Evolutionary conservation across 108 stramenopile species (phyloP).

Genomic region (Aurantiochytrium sp.): DNA sequence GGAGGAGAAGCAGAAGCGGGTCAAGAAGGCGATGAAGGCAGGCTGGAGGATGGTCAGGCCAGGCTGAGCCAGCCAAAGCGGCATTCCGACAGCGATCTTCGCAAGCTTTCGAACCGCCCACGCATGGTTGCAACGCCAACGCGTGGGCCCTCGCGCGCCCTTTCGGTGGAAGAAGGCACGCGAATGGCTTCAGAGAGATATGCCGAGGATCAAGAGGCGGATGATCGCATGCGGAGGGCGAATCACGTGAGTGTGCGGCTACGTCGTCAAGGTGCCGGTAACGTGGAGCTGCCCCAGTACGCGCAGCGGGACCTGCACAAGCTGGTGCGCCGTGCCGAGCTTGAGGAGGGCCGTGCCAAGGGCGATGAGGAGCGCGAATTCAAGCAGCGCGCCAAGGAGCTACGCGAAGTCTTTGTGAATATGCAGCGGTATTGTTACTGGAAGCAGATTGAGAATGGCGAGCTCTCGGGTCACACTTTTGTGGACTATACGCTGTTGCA

Average conservation of each 20-base stretch:
- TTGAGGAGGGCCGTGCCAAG: background rate
- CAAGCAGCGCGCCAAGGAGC: background rate
- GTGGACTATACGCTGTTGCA: background rate
- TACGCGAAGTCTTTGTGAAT: background rate
- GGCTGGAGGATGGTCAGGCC: too few relatives aligned
- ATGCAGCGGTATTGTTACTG: background rate
- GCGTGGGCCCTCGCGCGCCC: background rate
- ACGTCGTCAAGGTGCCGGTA: background rate
- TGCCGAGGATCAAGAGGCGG: too few relatives aligned
- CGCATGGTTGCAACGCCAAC: background rate
- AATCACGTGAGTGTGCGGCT: background rate
- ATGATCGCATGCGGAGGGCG: too few relatives aligned
- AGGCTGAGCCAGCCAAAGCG: background rate
- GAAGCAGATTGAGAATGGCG: background rate
- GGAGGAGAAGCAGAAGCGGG: too few relatives aligned
- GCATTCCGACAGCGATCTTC: background rate
- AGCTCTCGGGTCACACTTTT: background rate
- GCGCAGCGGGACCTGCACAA: background rate
- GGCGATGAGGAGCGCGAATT: background rate
- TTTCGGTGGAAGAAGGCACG: background rate
- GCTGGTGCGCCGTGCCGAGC: background rate
- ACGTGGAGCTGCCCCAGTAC: background rate
- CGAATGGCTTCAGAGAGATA: background rate
- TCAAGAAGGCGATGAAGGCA: too few relatives aligned
- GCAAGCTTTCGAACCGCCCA: background rate